phyloP scores from a whole-genome alignment of 495 filamentous ascomycete species.

The Daldinia vernicosa region DNA sequence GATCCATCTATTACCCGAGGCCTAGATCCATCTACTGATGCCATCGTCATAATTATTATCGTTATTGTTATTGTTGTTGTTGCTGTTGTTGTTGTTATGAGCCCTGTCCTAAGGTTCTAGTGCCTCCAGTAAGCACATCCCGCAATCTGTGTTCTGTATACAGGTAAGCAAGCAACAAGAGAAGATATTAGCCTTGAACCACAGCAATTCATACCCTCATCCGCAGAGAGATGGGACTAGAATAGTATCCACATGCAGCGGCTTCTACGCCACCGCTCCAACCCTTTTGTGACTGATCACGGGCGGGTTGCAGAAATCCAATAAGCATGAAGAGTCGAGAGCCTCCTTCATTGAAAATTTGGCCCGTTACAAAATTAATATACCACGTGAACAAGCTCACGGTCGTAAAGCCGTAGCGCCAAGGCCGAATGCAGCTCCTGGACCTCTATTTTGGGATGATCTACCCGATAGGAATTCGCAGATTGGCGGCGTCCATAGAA shows the following conservation, averaged over 20 bases:
- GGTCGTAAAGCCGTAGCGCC: slow-evolving; percentile 23
- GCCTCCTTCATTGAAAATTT: slow-evolving; percentile 30
- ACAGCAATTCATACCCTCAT: background rate
- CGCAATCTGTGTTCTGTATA: background rate
- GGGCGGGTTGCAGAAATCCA: slow-evolving; percentile 23
- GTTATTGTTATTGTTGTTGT: no score
- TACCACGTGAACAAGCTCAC: slow-evolving; percentile 37
- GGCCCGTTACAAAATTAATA: slow-evolving; percentile 32
- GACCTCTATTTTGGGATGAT: slow-evolving; percentile 28
- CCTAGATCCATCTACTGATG: slow-evolving; percentile 23
- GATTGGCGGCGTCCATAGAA: slow-evolving; percentile 9
- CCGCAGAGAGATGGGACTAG: slow-evolving; percentile 6
- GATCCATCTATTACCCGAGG: slow-evolving; percentile 25
- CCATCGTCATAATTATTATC: slow-evolving; percentile 37
- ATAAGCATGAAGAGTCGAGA: slow-evolving; percentile 26
- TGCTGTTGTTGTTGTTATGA: slow-evolving; percentile 8
- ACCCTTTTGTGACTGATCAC: slow-evolving; percentile 26
- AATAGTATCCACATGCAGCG: slow-evolving; percentile 22
- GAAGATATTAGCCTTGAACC: background rate
- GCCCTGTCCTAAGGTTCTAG: background rate
- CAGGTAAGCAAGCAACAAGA: background rate
- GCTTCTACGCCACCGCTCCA: slow-evolving; percentile 35
- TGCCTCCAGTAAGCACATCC: background rate
- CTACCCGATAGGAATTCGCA: slow-evolving; percentile 21
- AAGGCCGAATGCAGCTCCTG: slow-evolving; percentile 28